Base-by-base conservation (phyloP, 2,329 filamentous ascomycete genomes). In the Herpotrichia juniperi region DNA sequence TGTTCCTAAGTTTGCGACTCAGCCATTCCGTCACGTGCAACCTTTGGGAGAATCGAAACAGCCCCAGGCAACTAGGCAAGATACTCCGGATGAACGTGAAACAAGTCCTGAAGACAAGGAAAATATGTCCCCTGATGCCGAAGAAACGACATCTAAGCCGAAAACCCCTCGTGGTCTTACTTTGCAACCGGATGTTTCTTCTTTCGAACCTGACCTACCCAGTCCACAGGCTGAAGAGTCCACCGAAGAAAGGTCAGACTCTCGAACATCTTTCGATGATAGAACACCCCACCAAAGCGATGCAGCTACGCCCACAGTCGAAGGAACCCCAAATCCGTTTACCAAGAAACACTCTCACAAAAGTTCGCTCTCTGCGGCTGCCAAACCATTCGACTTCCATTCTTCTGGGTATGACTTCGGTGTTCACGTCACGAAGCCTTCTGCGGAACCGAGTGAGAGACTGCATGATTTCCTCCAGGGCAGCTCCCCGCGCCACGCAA, bases 1-100 rank as follows among this genome's bases (percentile, higher is more conserved):
- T 44, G 86, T 93, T 21, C 87, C 89, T 19, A 79, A 85, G 46
- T 96, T 96, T 71, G 90, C 91, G 75, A 50, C 67, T 4, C 70
- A 71, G 50, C 69, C 69, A 7, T 50, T 72, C 16, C 62, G 74
- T 48, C 77, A 79, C 9, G 70, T 71, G 16, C 67, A 74, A 39
- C 67, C 71, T 28, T 50, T 71, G 25, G 64, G 52, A 32, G 54
- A 74, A 61, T 42, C 67, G 50, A 58, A 59, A 32, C 54, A 66
- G 37, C 54, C 63, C 46, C 60, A 71, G 51, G 50, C 61, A 43
- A 46, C 58, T 24, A 63, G 62, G 26, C 49, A 54, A 25, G 58
- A 62, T 40, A 54, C 56, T n/a, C 56, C 63, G 35, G 25, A 62
- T 4, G 61, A 64, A n/a, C 54, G 54, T 4, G 30, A 70, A 48